Evolutionary conservation across 2,329 filamentous ascomycete genomes (phyloP).

Genomic region (Hirsutella minnesotensis): DNA sequence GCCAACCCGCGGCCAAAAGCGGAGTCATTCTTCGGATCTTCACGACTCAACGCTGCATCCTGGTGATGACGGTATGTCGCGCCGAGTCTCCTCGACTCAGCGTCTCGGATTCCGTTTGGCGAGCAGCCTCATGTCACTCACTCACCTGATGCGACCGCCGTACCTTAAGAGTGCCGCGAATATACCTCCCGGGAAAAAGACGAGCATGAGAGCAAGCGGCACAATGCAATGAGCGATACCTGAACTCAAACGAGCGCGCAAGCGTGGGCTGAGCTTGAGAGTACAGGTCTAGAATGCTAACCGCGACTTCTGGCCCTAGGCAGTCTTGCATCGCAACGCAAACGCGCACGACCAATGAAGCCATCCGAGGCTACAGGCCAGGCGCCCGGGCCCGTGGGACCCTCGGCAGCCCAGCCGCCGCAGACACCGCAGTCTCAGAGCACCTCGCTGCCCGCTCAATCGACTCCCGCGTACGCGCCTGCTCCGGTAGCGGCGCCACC

Average conservation of each 20-base stretch:
- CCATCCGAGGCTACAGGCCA: conserved; percentile 46
- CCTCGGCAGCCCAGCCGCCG: conserved; percentile 31
- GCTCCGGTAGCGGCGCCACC: conserved; percentile 45
- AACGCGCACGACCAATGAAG: conserved; percentile 54
- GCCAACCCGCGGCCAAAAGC: conserved; percentile 60
- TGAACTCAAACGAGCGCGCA: not conserved
- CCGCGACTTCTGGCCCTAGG: conserved; percentile 18
- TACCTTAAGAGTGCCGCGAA: no score
- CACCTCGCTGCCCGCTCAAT: conserved; percentile 30
- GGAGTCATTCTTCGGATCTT: conserved; percentile 63
- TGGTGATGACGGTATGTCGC: conserved; percentile 66
- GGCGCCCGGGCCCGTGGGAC: conserved; percentile 31
- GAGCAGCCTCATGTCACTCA: no score
- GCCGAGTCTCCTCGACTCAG: conserved; percentile 8
- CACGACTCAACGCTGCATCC: conserved; percentile 36
- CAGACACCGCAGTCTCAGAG: conserved; percentile 43
- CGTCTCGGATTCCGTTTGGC: conserved; percentile 3
- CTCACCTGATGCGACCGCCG: no score
- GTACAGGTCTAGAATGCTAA: not conserved
- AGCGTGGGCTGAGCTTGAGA: not conserved
- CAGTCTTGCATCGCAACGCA: conserved; percentile 35
- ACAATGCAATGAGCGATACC: not conserved
- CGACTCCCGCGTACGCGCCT: conserved; percentile 25
- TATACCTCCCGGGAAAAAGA: not conserved
- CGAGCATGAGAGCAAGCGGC: not conserved